Conservation (phyloP, 2,329 filamentous ascomycete species). For the Didymella arachidicola region DNA sequence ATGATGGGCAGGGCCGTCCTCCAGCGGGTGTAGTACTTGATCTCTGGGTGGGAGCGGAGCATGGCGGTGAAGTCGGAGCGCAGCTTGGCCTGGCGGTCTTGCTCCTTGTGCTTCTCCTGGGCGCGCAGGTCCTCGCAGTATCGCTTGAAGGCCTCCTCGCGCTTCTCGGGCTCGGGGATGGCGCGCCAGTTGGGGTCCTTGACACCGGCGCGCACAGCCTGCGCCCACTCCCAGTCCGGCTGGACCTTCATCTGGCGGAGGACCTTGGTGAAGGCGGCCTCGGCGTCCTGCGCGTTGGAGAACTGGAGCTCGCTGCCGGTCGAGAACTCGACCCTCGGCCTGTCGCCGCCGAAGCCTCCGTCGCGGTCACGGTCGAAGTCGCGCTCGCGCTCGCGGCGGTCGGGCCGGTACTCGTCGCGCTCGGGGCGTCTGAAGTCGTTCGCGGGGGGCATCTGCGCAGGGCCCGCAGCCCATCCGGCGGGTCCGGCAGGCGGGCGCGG, state of each 20-base stretch:
- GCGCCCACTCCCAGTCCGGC: slow-evolving; percentile 91
- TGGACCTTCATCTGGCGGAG: slow-evolving; percentile 85
- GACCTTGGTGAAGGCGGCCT: slow-evolving; percentile 90
- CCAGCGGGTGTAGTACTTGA: slow-evolving; percentile 96
- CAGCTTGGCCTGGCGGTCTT: slow-evolving; percentile 90
- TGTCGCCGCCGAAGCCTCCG: slow-evolving; percentile 53
- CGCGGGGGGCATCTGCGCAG: slow-evolving; percentile 51
- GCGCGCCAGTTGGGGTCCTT: slow-evolving; percentile 93
- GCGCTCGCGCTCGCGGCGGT: slow-evolving; percentile 40
- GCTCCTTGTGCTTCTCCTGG: slow-evolving; percentile 93
- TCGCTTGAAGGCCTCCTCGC: slow-evolving; percentile 91
- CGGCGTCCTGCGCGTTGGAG: slow-evolving; percentile 77
- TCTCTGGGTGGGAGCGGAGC: slow-evolving; percentile 95
- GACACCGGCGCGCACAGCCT: slow-evolving; percentile 83
- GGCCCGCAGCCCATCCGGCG: slow-evolving; percentile 67
- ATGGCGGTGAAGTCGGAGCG: slow-evolving; percentile 94
- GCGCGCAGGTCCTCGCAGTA: slow-evolving; percentile 88
- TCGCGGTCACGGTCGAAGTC: slow-evolving; percentile 54
- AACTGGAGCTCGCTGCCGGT: slow-evolving; percentile 63
- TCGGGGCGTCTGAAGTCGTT: slow-evolving; percentile 49
- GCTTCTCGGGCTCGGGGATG: slow-evolving; percentile 89
- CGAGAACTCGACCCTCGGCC: slow-evolving; percentile 44
- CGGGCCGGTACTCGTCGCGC: slow-evolving; percentile 40
- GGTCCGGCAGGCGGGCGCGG: slow-evolving; percentile 51
- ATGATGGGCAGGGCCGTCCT: slow-evolving; percentile 94